phyloP scores from a whole-genome alignment of 371 early-diverging fungal genomes.

The Catenaria anguillulae region DNA sequence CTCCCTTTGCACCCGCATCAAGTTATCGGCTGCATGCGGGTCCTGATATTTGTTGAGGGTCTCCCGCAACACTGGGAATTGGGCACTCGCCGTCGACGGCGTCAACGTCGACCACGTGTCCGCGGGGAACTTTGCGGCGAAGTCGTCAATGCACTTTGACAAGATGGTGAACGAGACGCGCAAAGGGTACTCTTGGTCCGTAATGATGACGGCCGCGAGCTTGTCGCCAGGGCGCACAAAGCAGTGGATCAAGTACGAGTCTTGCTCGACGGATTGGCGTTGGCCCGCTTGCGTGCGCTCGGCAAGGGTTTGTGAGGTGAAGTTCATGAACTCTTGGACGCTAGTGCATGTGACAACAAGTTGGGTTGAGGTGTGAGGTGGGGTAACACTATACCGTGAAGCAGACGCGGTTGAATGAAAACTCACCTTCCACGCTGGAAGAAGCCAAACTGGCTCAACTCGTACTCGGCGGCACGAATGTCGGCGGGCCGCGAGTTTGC shows the following conservation, averaged over 20 bases:
- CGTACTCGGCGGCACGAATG: slow-evolving; percentile 43
- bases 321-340: slow-evolving; percentile 77
- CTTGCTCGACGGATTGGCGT: slow-evolving; percentile 71
- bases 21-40: slow-evolving; percentile 82
- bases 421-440: slow-evolving; percentile 10
- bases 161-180: slow-evolving; percentile 78
- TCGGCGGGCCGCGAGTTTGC: slow-evolving; percentile 1
- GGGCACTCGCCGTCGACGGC: slow-evolving; percentile 11
- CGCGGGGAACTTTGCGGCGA: slow-evolving; percentile 41
- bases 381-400: slow-evolving; percentile 39
- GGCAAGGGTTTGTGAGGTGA: slow-evolving; percentile 66
- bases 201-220: slow-evolving; percentile 59
- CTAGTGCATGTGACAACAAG: slow-evolving; percentile 31
- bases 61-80: slow-evolving; percentile 57
- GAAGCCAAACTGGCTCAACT: slow-evolving; percentile 28
- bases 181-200: slow-evolving; percentile 83
- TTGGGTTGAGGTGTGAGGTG: background rate
- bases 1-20: slow-evolving; percentile 91
- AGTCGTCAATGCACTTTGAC: slow-evolving; percentile 78
- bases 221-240: slow-evolving; percentile 51
- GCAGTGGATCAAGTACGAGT: slow-evolving; percentile 68
- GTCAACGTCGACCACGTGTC: slow-evolving; percentile 34
- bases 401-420: slow-evolving; percentile 37
- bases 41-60: slow-evolving; percentile 75
- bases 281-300: slow-evolving; percentile 70